A percentile compares a stretch with the other conserved stretches of the same genome.
Conservation (phyloP, 1,284 basidiomycete genomes). For the Entoloma clypeatum region DNA sequence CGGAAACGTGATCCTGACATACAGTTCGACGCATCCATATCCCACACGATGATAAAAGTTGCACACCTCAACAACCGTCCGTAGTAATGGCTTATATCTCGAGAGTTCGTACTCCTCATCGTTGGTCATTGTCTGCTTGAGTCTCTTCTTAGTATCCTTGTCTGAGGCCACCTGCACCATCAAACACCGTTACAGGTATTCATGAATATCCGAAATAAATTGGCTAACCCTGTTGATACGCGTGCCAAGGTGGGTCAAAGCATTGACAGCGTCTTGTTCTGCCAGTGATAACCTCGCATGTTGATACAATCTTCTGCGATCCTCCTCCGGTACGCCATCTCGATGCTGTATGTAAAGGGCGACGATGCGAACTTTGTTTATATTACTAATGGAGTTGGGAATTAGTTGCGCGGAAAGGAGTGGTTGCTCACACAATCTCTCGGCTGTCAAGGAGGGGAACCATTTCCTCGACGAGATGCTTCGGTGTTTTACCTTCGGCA, state of each 20-base stretch:
- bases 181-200: conserved; percentile 2
- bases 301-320: conserved; percentile 90
- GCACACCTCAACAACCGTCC: conserved; percentile 76
- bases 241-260: conserved; percentile 79
- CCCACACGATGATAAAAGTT: neutral
- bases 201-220: neutral
- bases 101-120: conserved; percentile 97
- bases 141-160: conserved; percentile 72
- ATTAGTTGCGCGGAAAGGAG: no score
- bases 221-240: conserved; percentile 78
- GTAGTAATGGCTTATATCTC: conserved; percentile 85
- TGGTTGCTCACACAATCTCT: conserved; percentile 63
- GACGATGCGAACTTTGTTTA: conserved; percentile 95
- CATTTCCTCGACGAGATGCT: conserved; percentile 96
- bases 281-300: conserved; percentile 88
- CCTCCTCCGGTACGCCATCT: conserved; percentile 97
- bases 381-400: no score
- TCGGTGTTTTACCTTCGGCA: conserved; percentile 86
- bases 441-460: conserved; percentile 90
- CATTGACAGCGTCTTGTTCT: conserved; percentile 95
- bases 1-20: conserved; percentile 73
- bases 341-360: conserved; percentile 94
- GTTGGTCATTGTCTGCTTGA: conserved; percentile 69
- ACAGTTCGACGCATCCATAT: neutral
- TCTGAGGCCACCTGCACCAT: conserved; percentile 58